Conservation (phyloP, 768 basidiomycete genomes). For the Sutorius australiensis region DNA sequence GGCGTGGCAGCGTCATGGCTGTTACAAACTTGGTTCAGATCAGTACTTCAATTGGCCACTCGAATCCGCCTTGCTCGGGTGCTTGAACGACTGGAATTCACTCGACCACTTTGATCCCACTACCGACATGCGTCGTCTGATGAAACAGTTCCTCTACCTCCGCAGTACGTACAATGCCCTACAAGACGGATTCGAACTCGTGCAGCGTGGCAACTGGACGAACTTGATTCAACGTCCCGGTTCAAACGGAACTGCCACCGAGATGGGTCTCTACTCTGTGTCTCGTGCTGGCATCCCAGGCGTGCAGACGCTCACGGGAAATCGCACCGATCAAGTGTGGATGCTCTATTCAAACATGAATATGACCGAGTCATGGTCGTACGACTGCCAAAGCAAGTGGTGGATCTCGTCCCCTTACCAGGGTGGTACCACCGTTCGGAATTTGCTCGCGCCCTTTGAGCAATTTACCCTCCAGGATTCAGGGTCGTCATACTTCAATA, state of each 20-base stretch:
- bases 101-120: slow-evolving; percentile 96
- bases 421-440: slow-evolving; percentile 58
- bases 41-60: slow-evolving; percentile 95
- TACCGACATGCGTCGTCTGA: slow-evolving; percentile 66
- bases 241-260: slow-evolving; percentile 75
- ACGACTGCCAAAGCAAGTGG: slow-evolving; percentile 48
- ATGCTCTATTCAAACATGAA: slow-evolving; percentile 87
- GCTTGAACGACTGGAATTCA: slow-evolving; percentile 86
- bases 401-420: slow-evolving; percentile 84
- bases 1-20: slow-evolving; percentile 93
- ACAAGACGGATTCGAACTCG: slow-evolving; percentile 86
- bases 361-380: slow-evolving; percentile 56
- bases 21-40: slow-evolving; percentile 83
- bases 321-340: slow-evolving; percentile 69
- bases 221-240: slow-evolving; percentile 74
- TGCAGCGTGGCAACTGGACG: slow-evolving; percentile 84
- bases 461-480: slow-evolving; percentile 68
- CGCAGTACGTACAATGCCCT: slow-evolving; percentile 66
- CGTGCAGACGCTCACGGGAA: slow-evolving; percentile 62
- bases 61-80: slow-evolving; percentile 74
- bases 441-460: slow-evolving; percentile 84
- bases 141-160: slow-evolving; percentile 68
- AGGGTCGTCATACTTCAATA: slow-evolving; percentile 54
- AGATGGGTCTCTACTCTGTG: slow-evolving; percentile 86
- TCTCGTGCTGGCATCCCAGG: slow-evolving; percentile 58